Conservation (phyloP, 306 rosid genomes). For the Cajanus cajan region DNA sequence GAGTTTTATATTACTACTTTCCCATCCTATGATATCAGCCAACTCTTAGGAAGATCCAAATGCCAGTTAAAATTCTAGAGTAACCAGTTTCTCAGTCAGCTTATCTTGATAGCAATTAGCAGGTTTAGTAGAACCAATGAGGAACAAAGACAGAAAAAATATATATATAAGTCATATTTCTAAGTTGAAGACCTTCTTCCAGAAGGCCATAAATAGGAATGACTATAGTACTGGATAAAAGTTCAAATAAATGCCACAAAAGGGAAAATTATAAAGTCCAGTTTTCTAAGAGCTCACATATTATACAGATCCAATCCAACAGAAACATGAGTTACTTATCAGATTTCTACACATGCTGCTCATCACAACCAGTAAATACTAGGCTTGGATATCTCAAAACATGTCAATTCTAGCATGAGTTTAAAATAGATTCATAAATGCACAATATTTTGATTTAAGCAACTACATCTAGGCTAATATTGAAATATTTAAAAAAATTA, state of each 20-base stretch:
- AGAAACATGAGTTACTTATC: background rate
- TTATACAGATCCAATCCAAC: background rate
- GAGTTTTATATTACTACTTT: background rate
- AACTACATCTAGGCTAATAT: background rate
- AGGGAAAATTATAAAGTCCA: background rate
- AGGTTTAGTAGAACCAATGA: background rate
- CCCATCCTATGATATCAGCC: background rate
- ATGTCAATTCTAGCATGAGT: background rate
- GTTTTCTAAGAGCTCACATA: conserved; percentile 1
- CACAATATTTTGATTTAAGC: background rate
- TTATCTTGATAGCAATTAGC: background rate
- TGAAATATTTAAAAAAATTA: background rate
- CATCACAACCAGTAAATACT: background rate
- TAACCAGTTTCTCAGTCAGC: background rate
- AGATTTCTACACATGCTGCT: background rate
- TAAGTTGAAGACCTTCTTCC: background rate
- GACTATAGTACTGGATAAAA: background rate
- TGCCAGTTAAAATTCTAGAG: background rate
- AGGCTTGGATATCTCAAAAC: background rate
- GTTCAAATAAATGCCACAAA: background rate
- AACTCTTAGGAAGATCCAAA: conserved; percentile 1
- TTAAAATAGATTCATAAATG: background rate
- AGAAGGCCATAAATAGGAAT: background rate
- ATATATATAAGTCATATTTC: background rate
- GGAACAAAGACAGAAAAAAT: background rate